These are phyloP conservation scores for Neofusicoccum parvum DNA, from an alignment of 2,329 filamentous ascomycete genomes.

Conservation along the genomic window DNA sequence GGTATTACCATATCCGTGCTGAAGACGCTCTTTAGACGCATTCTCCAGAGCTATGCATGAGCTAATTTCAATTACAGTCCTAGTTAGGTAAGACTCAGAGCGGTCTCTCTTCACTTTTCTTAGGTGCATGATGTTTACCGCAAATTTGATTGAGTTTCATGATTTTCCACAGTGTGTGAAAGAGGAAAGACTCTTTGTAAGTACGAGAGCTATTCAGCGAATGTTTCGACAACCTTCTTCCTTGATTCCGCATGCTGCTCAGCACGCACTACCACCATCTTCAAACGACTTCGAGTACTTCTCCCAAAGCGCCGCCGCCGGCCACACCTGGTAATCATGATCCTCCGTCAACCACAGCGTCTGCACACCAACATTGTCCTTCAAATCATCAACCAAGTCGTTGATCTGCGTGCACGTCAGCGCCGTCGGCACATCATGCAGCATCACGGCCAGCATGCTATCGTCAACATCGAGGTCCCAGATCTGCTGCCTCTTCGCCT, in stretches of 20 bases:
- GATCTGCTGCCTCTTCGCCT: background rate
- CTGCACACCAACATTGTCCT: background rate
- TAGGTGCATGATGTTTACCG: background rate
- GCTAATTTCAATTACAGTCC: no score
- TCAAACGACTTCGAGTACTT: background rate
- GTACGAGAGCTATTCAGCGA: no score
- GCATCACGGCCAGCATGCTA: background rate
- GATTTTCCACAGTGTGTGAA: background rate
- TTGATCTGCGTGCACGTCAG: background rate
- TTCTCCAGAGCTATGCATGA: no score
- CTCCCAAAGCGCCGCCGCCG: background rate
- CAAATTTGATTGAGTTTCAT: background rate
- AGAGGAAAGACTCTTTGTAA: no score
- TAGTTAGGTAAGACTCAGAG: background rate
- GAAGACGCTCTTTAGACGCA: no score
- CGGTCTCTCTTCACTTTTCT: background rate
- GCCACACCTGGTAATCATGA: background rate
- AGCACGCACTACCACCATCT: conserved; percentile 1
- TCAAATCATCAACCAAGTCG: background rate
- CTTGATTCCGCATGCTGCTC: background rate
- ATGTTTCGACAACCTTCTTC: no score
- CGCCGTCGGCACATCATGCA: background rate
- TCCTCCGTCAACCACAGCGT: conserved; percentile 7
- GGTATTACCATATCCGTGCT: no score
- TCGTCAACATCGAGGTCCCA: background rate